Conservation (phyloP, 805 yeast species). For the Tetrapisispora nanseiensis region DNA sequence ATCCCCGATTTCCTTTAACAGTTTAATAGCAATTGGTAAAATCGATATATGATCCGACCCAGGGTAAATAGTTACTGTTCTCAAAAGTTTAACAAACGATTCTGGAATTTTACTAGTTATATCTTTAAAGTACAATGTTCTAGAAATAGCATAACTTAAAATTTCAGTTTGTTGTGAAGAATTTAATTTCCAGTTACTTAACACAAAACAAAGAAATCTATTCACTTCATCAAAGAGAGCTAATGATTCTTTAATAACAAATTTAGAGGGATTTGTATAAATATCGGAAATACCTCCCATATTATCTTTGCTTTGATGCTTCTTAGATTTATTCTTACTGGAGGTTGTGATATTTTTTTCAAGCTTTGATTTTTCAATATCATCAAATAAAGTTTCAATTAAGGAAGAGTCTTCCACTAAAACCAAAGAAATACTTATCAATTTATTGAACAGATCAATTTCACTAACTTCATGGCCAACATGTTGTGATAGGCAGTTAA, state of each 20-base stretch:
- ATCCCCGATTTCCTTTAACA: conserved; percentile 39
- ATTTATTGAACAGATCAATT: conserved; percentile 41
- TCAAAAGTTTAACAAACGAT: conserved; percentile 33
- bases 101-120: conserved; percentile 22
- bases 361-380: conserved; percentile 11
- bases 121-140: conserved; percentile 27
- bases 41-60: conserved; percentile 53
- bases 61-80: conserved; percentile 57
- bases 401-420: conserved; percentile 30
- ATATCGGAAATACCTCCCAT: conserved; percentile 54
- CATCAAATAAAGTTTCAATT: conserved; percentile 17
- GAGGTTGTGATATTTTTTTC: conserved; percentile 4
- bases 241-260: conserved; percentile 35
- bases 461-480: conserved; percentile 38
- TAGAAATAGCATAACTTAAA: conserved; percentile 35
- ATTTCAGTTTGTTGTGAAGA: conserved; percentile 55
- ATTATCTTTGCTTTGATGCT: conserved; percentile 36
- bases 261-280: conserved; percentile 53
- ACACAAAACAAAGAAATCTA: conserved; percentile 39
- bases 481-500: conserved; percentile 12
- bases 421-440: conserved; percentile 47
- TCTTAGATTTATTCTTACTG: conserved; percentile 13
- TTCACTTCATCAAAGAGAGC: conserved; percentile 26
- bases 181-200: conserved; percentile 44
- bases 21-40: conserved; percentile 55